phyloP scores from a whole-genome alignment of 2,329 filamentous ascomycete species.

The Geosmithia morbida region DNA sequence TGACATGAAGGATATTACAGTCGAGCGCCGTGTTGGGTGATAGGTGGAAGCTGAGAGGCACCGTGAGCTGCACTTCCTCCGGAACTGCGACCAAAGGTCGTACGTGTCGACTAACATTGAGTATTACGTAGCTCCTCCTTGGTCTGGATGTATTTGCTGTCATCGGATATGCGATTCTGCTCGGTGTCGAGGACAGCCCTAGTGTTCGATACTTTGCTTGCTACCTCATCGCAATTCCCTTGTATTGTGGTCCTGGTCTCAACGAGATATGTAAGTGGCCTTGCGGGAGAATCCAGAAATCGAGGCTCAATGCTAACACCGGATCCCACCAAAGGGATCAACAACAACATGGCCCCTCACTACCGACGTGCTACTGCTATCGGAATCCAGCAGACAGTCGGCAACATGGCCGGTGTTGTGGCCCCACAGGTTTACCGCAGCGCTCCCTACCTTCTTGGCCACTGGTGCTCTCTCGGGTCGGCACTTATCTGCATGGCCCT shows the following conservation, averaged over 20 bases:
- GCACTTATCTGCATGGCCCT: slow-evolving; percentile 4
- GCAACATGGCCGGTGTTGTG: slow-evolving; percentile 29
- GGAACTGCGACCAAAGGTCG: neutral
- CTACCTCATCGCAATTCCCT: slow-evolving; percentile 29
- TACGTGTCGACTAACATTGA: neutral
- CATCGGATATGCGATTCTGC: slow-evolving; percentile 29
- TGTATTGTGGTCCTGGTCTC: slow-evolving; percentile 31
- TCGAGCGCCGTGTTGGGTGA: neutral
- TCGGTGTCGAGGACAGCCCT: slow-evolving; percentile 30
- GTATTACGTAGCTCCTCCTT: neutral
- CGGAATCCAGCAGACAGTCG: slow-evolving; percentile 28
- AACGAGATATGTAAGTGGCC: slow-evolving; percentile 20
- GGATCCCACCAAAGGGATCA: slow-evolving; percentile 15
- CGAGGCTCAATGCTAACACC: neutral
- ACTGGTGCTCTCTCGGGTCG: slow-evolving; percentile 4
- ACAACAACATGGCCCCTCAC: slow-evolving; percentile 27
- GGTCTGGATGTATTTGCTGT: slow-evolving; percentile 15
- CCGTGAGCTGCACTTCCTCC: neutral
- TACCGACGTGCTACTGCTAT: slow-evolving; percentile 30
- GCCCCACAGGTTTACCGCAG: slow-evolving; percentile 20
- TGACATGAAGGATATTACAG: neutral
- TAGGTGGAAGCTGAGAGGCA: neutral
- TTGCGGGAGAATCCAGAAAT: neutral
- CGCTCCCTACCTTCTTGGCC: slow-evolving; percentile 16
- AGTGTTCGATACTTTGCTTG: slow-evolving; percentile 34